Base-by-base conservation (phyloP, 1,139 yeast genomes). In the Pichia sp. region DNA sequence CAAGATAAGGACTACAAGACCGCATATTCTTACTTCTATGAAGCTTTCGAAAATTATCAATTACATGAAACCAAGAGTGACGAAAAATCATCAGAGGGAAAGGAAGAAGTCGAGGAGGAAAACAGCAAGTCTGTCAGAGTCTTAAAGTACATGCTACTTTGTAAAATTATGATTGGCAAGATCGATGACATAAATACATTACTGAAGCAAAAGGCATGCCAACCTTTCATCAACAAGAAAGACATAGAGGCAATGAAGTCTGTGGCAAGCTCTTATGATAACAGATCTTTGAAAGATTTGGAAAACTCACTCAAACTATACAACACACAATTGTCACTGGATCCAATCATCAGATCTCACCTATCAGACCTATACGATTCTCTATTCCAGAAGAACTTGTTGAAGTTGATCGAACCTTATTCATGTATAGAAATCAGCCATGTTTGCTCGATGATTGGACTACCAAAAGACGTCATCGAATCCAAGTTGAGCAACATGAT, bases 1-100 rank as follows among this genome's bases (percentile, higher is more conserved):
- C 98, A 95, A 70, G 99, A 95, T 63, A 87, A 87, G 67, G 99
- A 95, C 70, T 95, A 88, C 73, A 87, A 89, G 66, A 95, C 99
- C 6, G 96, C 98, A 9, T 95, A 81, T 65, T 90, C 98, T 5
- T 93, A 93, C 70, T 93, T 93, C 64, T 91, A 82, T 66, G 99
- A 93, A 71, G 85, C 97, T 31, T 90, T 93, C 65, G 99, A 93
- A 70, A 95, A 95, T 36, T 93, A 80, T 70, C 66, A 63, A 53
- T 55, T 66, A 48, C 77, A 77, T 61, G 71, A 78, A 34, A 45
- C 50, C 4, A 49, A 49, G 26, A 74, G 80, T 23, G 31, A 41
- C 21, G 23, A 48, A 41, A 23, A 48, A 30, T 48, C 37, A 3
- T 13, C 37, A 3, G 39, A 43, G 22, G 26, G 23, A 16, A 41